These are phyloP conservation scores for Eucalyptus cloeziana DNA, from an alignment of 345 rosid genomes.

Conservation along the genomic window DNA sequence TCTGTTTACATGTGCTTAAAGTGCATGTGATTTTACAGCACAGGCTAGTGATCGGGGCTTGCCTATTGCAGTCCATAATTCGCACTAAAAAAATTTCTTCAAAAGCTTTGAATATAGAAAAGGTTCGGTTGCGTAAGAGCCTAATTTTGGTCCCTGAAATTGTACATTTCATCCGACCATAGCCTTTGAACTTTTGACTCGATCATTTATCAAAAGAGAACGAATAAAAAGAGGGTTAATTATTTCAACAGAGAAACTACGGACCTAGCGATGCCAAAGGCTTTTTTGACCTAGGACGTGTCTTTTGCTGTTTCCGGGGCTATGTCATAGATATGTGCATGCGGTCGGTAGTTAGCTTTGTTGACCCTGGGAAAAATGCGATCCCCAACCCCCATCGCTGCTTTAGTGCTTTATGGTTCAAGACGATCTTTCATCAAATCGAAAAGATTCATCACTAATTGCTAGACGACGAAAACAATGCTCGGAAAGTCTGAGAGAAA, in stretches of 20 bases:
- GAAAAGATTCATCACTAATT: neutral
- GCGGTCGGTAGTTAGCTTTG: neutral
- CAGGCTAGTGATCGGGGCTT: neutral
- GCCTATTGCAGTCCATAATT: neutral
- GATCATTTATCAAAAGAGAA: neutral
- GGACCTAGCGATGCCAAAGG: neutral
- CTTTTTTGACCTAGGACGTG: neutral
- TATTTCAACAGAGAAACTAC: neutral
- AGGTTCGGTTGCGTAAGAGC: neutral
- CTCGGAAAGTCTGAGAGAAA: neutral
- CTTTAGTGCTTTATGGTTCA: neutral
- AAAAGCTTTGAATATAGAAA: neutral
- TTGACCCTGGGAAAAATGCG: neutral
- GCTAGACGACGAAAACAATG: neutral
- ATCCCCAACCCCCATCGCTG: neutral
- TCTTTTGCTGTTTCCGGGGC: neutral
- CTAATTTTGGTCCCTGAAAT: neutral
- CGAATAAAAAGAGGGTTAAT: neutral
- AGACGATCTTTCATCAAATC: neutral
- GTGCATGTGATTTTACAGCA: neutral
- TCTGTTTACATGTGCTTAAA: neutral
- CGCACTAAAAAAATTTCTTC: neutral
- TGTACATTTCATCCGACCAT: neutral
- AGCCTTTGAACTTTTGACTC: neutral
- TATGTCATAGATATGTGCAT: neutral